Conservation (phyloP, 1,284 basidiomycete species). For the Agroathelia rolfsii region DNA sequence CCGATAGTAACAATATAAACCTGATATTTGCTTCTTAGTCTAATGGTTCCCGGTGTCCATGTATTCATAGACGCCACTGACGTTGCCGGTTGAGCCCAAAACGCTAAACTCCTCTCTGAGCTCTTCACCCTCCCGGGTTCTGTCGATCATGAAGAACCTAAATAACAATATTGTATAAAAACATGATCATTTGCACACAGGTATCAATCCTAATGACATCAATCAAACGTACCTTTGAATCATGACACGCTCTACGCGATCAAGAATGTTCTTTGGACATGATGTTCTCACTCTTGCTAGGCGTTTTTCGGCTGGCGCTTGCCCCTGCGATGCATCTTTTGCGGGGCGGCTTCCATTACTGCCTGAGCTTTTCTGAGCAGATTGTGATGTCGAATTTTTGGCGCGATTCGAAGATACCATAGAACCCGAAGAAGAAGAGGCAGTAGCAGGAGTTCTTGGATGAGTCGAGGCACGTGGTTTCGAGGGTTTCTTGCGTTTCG, state of each 20-base stretch:
- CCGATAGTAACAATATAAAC: conserved; percentile 60
- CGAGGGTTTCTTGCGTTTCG: too few species aligned
- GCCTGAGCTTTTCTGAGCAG: too few species aligned
- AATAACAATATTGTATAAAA: too few species aligned
- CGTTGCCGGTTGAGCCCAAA: conserved; percentile 67
- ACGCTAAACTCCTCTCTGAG: conserved; percentile 61
- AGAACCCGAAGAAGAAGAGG: too few species aligned
- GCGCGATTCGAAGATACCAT: too few species aligned
- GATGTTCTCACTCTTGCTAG: too few species aligned
- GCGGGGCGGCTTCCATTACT: too few species aligned
- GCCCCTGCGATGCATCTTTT: too few species aligned
- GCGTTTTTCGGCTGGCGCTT: too few species aligned
- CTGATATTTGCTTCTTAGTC: conserved; percentile 21
- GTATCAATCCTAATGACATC: conserved; percentile 1
- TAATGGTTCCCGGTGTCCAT: neutral
- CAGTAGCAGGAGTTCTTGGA: too few species aligned
- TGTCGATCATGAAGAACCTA: conserved; percentile 66
- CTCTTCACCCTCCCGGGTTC: conserved; percentile 37
- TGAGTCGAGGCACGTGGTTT: too few species aligned
- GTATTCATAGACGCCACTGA: conserved; percentile 21
- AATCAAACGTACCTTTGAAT: conserved; percentile 46
- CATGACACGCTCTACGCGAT: conserved; percentile 53
- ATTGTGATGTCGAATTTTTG: too few species aligned
- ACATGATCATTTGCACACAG: neutral
- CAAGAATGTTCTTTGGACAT: conserved; percentile 56